Conservation (phyloP, 2,329 filamentous ascomycete species). For the Nemania sp. region DNA sequence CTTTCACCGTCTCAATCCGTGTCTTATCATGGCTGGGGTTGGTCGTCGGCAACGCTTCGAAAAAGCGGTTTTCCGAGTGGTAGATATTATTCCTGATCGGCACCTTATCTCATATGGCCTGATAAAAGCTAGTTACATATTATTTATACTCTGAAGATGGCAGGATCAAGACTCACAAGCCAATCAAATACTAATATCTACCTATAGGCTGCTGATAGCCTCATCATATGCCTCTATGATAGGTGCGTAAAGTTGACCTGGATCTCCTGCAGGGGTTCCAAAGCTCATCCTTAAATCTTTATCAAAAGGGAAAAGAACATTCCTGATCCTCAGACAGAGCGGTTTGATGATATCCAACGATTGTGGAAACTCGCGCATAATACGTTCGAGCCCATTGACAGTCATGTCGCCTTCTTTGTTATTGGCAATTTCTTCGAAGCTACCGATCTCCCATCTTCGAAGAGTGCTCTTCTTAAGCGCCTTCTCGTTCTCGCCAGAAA, state of each 20-base stretch:
- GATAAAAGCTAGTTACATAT: too few relatives aligned
- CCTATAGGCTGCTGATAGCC: too few relatives aligned
- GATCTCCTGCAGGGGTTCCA: conserved; percentile 15
- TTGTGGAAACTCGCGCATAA: conserved; percentile 23
- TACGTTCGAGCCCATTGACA: conserved; percentile 6
- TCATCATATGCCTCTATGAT: conserved; percentile 23
- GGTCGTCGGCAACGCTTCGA: too few relatives aligned
- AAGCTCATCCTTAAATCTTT: conserved; percentile 14
- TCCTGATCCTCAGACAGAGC: conserved; percentile 21
- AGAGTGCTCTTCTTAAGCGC: conserved; percentile 7
- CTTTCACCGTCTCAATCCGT: too few relatives aligned
- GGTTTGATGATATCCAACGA: conserved; percentile 12
- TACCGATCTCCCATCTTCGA: conserved; percentile 12
- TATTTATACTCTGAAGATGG: too few relatives aligned
- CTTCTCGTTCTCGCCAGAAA: conserved; percentile 2
- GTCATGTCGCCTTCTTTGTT: conserved; percentile 21
- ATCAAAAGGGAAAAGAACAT: conserved; percentile 17
- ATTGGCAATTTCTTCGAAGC: conserved; percentile 6
- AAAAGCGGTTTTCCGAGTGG: too few relatives aligned
- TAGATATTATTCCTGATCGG: too few relatives aligned
- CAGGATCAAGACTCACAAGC: too few relatives aligned
- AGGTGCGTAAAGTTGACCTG: conserved; percentile 23
- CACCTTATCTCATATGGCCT: too few relatives aligned
- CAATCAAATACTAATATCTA: too few relatives aligned
- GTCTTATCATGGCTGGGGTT: too few relatives aligned